These are phyloP conservation scores for Carex parvula DNA, from an alignment of 176 grass and related monocot species.

Conservation along the genomic window DNA sequence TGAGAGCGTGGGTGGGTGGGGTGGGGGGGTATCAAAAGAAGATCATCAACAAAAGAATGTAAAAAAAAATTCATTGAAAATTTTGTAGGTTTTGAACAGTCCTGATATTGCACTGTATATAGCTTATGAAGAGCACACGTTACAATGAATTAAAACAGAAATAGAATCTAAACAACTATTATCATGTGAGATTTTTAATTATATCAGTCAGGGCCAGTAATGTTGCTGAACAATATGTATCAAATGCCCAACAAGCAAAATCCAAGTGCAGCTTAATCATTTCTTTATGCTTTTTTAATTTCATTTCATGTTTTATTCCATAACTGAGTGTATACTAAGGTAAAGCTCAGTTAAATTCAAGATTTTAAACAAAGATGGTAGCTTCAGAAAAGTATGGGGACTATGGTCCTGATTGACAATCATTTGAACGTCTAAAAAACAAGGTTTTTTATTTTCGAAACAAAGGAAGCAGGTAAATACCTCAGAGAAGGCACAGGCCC, in stretches of 20 bases:
- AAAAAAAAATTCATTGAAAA: background rate
- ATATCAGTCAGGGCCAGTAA: background rate
- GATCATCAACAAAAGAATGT: background rate
- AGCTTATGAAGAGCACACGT: background rate
- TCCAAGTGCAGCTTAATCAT: background rate
- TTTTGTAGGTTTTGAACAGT: background rate
- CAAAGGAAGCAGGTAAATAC: slow-evolving; percentile 30
- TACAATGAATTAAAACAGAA: background rate
- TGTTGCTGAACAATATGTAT: background rate
- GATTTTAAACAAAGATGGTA: background rate
- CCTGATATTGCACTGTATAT: background rate
- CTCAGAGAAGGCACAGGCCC: slow-evolving; percentile 96
- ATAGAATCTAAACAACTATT: background rate
- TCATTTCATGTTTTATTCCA: background rate
- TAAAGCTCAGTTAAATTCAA: background rate
- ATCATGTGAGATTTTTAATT: slow-evolving; percentile 5
- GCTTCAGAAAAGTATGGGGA: background rate
- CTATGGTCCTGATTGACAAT: background rate
- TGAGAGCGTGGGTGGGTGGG: too few relatives aligned
- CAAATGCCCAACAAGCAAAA: slow-evolving; percentile 5
- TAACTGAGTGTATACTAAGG: background rate
- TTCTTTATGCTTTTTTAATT: background rate
- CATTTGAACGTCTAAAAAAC: background rate
- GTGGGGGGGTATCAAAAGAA: background rate
- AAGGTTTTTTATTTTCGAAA: background rate